Evolutionary conservation across 2,329 filamentous ascomycete genomes (phyloP).

Genomic region (Trichoderma lentiforme): DNA sequence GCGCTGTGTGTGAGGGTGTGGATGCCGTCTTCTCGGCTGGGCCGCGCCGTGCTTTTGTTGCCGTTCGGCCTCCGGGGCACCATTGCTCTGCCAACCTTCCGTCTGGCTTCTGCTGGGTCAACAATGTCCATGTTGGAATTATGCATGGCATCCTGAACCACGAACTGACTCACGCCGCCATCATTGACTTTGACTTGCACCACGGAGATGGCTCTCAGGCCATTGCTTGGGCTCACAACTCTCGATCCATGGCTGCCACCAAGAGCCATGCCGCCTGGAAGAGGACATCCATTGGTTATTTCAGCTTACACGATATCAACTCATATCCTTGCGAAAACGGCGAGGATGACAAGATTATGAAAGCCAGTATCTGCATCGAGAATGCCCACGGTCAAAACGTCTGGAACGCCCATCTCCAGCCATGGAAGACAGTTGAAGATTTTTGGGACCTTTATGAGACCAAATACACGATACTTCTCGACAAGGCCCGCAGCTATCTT

Average conservation of each 20-base stretch:
- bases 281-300: slow-evolving; percentile 88
- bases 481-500: slow-evolving; percentile 79
- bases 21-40: slow-evolving; percentile 72
- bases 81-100: slow-evolving; percentile 88
- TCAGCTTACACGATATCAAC: slow-evolving; percentile 96
- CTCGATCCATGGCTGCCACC: slow-evolving; percentile 56
- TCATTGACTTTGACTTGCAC: slow-evolving; percentile 87
- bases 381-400: slow-evolving; percentile 90
- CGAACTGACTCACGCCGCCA: slow-evolving; percentile 88
- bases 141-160: slow-evolving; percentile 82
- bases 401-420: slow-evolving; percentile 92
- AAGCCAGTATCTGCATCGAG: slow-evolving; percentile 90
- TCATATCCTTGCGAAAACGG: slow-evolving; percentile 94
- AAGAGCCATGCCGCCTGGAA: slow-evolving; percentile 75
- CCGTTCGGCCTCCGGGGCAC: slow-evolving; percentile 88
- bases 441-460: slow-evolving; percentile 88
- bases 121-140: slow-evolving; percentile 96
- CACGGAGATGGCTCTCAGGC: slow-evolving; percentile 95
- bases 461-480: slow-evolving; percentile 71
- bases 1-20: slow-evolving; percentile 89
- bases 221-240: slow-evolving; percentile 89
- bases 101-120: slow-evolving; percentile 97
- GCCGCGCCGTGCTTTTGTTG: slow-evolving; percentile 81
- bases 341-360: slow-evolving; percentile 90
- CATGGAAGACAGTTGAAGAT: slow-evolving; percentile 77